Evolutionary conservation across 1,284 basidiomycete species (phyloP), one percentile per base, ranked within the genome.

Genomic region (Malassezia obtusa): DNA sequence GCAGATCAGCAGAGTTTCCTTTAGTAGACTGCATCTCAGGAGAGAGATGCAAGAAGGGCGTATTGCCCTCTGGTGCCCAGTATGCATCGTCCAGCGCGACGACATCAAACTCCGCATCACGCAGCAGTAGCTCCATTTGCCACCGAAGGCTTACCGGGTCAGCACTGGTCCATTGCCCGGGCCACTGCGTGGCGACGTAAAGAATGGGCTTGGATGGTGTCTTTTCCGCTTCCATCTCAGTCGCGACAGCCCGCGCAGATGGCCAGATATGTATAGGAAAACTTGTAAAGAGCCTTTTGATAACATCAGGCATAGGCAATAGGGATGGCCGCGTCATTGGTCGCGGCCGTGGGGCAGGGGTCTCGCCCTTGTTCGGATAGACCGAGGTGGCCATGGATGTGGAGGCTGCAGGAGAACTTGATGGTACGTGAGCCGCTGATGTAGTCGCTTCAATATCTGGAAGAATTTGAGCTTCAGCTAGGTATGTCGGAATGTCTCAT

Each of bases 121-220:
- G 61, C 25, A 67, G 62, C 7, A 62, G 21, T 19, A 68, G 52
- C 46, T 66, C 63, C 56, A 71, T 61, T 43, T 71, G 68, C 67
- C 66, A 68, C 6, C 62, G 57, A 12, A 71, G 50, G 10, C 63
- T 59, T 14, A 63, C 59, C 0, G 68, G 66, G 25, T 71, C 67
- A 14, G 60, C 58, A 45, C 66, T 68, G 0, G 64, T 59, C 68
- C 68, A 71, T 14, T 37, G 35, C 17, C 24, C n/a, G 3, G 24
- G 14, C 33, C 33, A 38, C 11, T 30, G 14, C 7, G 65, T 61
- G 12, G 59, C 60, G 15, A 67, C 53, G 37, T 63, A 62, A 22
- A 67, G 58, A 1, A 52, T 57, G 0, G 56, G 59, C 39, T 54
- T 57, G 24, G 11, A n/a, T 10, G 60, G 60, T 15, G 49, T 52